Evolutionary conservation across 2,329 filamentous ascomycete species (phyloP).

Genomic region (Sodiomyces alkalinus): DNA sequence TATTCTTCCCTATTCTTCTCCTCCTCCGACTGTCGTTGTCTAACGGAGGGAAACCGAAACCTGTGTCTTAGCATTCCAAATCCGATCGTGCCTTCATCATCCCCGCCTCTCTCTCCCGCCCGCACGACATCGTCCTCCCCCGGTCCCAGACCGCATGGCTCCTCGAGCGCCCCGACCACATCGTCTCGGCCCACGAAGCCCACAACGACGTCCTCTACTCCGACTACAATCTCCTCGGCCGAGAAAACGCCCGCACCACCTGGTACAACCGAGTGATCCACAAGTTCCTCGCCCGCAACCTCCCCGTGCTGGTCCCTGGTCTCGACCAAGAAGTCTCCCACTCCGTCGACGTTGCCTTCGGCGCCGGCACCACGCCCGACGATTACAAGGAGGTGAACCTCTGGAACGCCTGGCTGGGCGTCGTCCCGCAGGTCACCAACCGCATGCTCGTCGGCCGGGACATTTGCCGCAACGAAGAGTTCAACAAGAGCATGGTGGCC

Average conservation of each 20-base stretch:
- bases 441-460: conserved; percentile 23
- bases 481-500: conserved; percentile 28
- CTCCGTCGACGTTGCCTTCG: conserved; percentile 20
- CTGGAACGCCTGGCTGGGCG: conserved; percentile 26
- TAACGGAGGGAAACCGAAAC: too few relatives aligned
- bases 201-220: conserved; percentile 22
- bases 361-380: conserved; percentile 15
- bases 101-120: conserved; percentile 22
- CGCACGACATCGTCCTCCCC: conserved; percentile 28
- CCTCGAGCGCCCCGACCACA: conserved; percentile 28
- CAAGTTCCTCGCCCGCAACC: conserved; percentile 25
- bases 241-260: conserved; percentile 15
- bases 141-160: conserved; percentile 27
- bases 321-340: conserved; percentile 23
- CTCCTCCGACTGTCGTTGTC: not conserved
- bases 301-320: conserved; percentile 21
- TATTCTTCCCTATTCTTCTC: not conserved
- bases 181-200: conserved; percentile 24
- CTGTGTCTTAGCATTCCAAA: conserved; percentile 24
- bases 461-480: conserved; percentile 24
- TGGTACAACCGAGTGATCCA: conserved; percentile 27
- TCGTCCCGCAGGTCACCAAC: conserved; percentile 28
- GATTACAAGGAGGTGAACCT: conserved; percentile 24
- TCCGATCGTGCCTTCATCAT: conserved; percentile 24
- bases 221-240: conserved; percentile 27